Evolutionary conservation across 148 eudicot species (phyloP), one percentile per base, ranked within the genome.

Genomic region (Chenopodium berlandieri): DNA sequence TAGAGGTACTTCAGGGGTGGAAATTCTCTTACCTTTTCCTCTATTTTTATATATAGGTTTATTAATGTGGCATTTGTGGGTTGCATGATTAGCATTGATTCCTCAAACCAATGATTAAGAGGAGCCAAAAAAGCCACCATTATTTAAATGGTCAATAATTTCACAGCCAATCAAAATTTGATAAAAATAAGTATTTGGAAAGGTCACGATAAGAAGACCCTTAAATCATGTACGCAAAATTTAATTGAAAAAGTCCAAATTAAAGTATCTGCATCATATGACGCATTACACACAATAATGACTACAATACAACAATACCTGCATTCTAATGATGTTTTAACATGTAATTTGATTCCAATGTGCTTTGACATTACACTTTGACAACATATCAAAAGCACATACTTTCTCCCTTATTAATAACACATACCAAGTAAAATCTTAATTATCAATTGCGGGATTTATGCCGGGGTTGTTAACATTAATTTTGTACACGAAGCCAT

Each of bases 91-190:
- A 68, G 75, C 31, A 71, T 30, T 60, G 65, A 82, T 82, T 77
- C 62, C 27, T 12, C 32, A 11, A 77, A 20, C 65, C 80, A 82
- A 82, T 82, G 81, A 82, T 82, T 77, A 77, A 46, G 32, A 69
- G 40, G 62, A 54, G 75, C 22, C 60, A 27, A 32, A 32, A 37
- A 6, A 37, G 44, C 44, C 44, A 37, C 44, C 7, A 37, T 37
- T 37, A 37, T 37, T 37, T 37, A 37, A 5, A 37, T 37, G 44
- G 7, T 37, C 44, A 37, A 37, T 37, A 37, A 37, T 37, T 37
- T 37, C 7, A 37, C 44, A 37, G n/a, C 74, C 81, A 58, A 71
- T 78, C 78, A 72, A 63, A 67, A 23, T 63, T 16, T 46, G 73
- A 62, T 77, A 19, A 71, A 4, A 4, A 44, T 6, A 46, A 46